Percentiles rank a stretch among this genome's conserved stretches.
Conservation (phyloP, 176 grass and related monocot genomes). For the Triticum timopheevii region DNA sequence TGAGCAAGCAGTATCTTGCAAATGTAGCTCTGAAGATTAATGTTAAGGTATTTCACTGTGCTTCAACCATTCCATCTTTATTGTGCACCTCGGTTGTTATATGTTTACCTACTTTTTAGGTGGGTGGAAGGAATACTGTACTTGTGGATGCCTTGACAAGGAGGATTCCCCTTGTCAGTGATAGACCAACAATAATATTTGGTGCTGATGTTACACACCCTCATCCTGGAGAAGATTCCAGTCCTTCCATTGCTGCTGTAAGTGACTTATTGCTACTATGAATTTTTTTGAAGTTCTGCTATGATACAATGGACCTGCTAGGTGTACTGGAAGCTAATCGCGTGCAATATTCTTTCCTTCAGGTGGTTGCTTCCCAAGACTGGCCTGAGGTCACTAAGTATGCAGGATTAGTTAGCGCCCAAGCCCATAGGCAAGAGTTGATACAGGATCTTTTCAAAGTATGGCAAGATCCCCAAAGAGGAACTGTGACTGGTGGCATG, state of each 20-base stretch:
- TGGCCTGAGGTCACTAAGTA: constrained; percentile 95
- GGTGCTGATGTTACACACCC: constrained; percentile 96
- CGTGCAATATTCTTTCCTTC: neutral
- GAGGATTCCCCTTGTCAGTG: constrained; percentile 76
- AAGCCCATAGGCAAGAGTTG: constrained; percentile 86
- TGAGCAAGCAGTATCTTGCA: constrained; percentile 94
- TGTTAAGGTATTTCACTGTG: constrained; percentile 61
- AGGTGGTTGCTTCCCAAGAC: constrained; percentile 98
- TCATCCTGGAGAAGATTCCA: constrained; percentile 92
- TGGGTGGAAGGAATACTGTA: constrained; percentile 90
- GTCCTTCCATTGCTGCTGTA: constrained; percentile 97
- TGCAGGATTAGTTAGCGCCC: constrained; percentile 81
- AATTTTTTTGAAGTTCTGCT: neutral
- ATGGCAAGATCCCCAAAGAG: constrained; percentile 85
- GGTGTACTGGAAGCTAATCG: neutral
- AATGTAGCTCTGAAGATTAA: constrained; percentile 98
- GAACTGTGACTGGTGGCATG: constrained; percentile 88
- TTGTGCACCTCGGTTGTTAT: neutral
- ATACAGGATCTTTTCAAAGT: constrained; percentile 95
- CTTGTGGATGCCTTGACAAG: constrained; percentile 81
- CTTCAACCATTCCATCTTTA: constrained; percentile 9
- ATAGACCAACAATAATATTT: constrained; percentile 94
- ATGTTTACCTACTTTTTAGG: constrained; percentile 43
- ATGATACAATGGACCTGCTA: neutral
- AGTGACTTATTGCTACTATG: constrained; percentile 20